Percentiles rank a stretch among this genome's conserved stretches.
phyloP scores from a whole-genome alignment of 352 stramenopile species.

The Globisporangium solare region DNA sequence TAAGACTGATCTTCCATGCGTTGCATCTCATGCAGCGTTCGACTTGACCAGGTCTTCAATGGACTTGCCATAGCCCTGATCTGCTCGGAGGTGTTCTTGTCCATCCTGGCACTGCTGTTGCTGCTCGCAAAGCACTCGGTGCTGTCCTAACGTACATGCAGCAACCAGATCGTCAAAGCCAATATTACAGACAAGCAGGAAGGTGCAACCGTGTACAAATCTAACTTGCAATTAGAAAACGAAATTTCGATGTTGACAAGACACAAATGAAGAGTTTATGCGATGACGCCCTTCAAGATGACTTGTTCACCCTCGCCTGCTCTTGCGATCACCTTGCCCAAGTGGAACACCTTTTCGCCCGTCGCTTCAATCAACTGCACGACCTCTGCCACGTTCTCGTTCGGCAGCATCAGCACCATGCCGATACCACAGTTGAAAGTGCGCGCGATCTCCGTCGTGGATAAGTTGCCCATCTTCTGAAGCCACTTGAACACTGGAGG shows the following conservation, averaged over 20 bases:
- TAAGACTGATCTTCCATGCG: constrained; percentile 1
- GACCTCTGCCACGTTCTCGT: constrained; percentile 87
- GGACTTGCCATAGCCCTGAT: constrained; percentile 54
- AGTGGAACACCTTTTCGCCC: constrained; percentile 88
- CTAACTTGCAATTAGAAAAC: neutral
- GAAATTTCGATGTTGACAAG: constrained; percentile 1
- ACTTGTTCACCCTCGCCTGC: constrained; percentile 74
- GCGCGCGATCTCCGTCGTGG: constrained; percentile 93
- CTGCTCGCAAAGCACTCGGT: constrained; percentile 19
- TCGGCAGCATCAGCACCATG: constrained; percentile 96
- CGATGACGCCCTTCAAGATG: constrained; percentile 68
- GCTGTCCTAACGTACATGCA: neutral
- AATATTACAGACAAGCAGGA: too few relatives aligned
- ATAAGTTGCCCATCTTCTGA: constrained; percentile 88
- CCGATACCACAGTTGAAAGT: constrained; percentile 99
- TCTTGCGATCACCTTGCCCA: constrained; percentile 77
- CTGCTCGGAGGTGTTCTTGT: constrained; percentile 48
- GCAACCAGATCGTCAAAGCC: too few relatives aligned
- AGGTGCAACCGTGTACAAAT: neutral
- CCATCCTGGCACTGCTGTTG: constrained; percentile 38
- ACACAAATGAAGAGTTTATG: constrained; percentile 24
- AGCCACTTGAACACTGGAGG: constrained; percentile 98
- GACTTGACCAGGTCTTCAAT: constrained; percentile 60
- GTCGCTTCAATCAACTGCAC: constrained; percentile 73
- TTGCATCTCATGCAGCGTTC: constrained; percentile 24